Conservation (phyloP, 2,329 filamentous ascomycete species). For the Ophiocordyceps camponoti-floridani region DNA sequence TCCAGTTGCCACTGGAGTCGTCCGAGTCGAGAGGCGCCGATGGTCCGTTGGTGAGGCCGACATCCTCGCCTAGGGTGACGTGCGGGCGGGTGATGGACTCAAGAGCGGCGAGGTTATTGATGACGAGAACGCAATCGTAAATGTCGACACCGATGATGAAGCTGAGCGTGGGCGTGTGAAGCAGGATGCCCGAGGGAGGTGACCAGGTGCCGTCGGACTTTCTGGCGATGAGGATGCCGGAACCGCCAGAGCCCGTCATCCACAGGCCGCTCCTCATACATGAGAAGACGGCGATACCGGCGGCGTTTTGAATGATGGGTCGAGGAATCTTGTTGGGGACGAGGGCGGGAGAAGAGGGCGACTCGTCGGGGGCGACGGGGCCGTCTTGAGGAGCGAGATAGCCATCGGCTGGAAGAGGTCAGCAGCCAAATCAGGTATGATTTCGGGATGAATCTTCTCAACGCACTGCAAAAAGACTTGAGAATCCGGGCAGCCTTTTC, state of each 20-base stretch:
- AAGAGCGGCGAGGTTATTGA: conserved; percentile 50
- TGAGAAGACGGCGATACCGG: conserved; percentile 41
- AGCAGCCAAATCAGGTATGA: not conserved
- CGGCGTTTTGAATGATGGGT: conserved; percentile 32
- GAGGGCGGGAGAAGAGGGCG: not conserved
- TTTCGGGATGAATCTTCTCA: not conserved
- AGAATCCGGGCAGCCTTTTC: conserved; percentile 62
- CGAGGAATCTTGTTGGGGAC: conserved; percentile 14
- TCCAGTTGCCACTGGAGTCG: conserved; percentile 19
- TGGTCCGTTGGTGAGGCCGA: conserved; percentile 44
- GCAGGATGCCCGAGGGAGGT: conserved; percentile 52
- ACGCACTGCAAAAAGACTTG: conserved; percentile 47
- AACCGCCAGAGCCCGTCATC: conserved; percentile 27
- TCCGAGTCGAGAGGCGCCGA: conserved; percentile 32
- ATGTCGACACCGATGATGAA: conserved; percentile 59
- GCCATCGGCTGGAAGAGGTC: conserved; percentile 27
- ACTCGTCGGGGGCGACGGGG: not conserved
- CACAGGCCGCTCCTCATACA: not conserved
- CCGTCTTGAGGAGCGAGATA: conserved; percentile 21
- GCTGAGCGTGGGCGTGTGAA: conserved; percentile 52
- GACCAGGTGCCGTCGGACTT: conserved; percentile 46
- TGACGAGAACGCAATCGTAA: conserved; percentile 60
- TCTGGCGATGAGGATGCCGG: conserved; percentile 39
- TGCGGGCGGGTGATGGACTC: conserved; percentile 50
- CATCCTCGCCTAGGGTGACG: conserved; percentile 49